A percentile compares a stretch with the other conserved stretches of the same genome.
Evolutionary conservation across 2,329 filamentous ascomycete genomes (phyloP).

Genomic region (Venturia effusa): DNA sequence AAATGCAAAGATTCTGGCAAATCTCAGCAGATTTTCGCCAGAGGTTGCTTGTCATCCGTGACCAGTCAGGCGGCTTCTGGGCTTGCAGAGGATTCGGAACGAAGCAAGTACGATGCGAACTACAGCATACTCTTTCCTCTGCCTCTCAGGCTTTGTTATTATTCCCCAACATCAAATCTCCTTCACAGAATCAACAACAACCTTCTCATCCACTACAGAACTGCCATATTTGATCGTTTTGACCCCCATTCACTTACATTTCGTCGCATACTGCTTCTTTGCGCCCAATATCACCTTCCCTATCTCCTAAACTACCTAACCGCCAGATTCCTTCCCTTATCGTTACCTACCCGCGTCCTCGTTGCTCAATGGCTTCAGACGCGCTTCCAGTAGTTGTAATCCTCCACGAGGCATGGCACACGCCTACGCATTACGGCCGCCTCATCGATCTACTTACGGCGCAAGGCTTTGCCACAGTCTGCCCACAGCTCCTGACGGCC

Average conservation of each 20-base stretch:
- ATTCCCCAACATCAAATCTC: not conserved
- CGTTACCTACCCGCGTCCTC: not conserved
- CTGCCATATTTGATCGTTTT: not conserved
- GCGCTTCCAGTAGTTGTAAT: not conserved
- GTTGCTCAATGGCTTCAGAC: not conserved
- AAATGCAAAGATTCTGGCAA: too few species aligned
- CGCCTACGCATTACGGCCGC: not conserved
- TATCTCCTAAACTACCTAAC: not conserved
- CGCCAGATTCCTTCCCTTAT: not conserved
- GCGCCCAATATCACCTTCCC: not conserved
- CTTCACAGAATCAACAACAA: not conserved
- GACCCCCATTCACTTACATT: not conserved
- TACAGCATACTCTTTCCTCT: not conserved
- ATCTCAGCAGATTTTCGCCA: too few species aligned
- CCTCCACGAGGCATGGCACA: conserved; percentile 6
- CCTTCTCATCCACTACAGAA: not conserved
- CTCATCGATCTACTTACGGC: conserved; percentile 5
- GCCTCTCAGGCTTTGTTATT: not conserved
- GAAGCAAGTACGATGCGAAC: too few species aligned
- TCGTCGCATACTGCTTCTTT: not conserved
- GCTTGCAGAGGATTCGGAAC: too few species aligned
- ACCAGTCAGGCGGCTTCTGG: too few species aligned
- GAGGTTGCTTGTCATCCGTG: too few species aligned
- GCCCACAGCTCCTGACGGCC: conserved; percentile 3
- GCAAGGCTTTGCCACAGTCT: conserved; percentile 3